Conservation (phyloP, 306 rosid genomes). For the Acacia melanoxylon region DNA sequence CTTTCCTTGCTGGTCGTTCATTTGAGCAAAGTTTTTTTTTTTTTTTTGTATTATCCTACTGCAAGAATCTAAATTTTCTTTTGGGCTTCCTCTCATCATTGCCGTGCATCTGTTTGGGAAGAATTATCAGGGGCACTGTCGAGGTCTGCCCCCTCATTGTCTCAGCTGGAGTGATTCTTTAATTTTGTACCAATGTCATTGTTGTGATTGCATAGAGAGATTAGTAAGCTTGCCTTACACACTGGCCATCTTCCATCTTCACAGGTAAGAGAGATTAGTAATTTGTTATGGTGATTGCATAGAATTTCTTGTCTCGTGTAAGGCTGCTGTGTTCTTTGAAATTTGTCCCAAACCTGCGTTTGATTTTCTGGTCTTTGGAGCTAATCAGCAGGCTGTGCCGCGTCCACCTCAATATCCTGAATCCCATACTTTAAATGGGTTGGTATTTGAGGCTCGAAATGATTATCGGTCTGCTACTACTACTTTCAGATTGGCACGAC, state of each 20-base stretch:
- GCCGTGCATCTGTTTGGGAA: too few species aligned
- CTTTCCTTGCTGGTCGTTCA: conserved; percentile 7
- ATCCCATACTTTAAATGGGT: conserved; percentile 79
- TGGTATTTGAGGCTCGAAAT: conserved; percentile 76
- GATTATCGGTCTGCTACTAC: conserved; percentile 75
- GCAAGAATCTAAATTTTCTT: conserved; percentile 16
- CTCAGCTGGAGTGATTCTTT: neutral
- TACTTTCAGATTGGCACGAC: conserved; percentile 72
- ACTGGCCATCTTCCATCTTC: conserved; percentile 82
- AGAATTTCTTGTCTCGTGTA: conserved; percentile 27
- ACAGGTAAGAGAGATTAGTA: conserved; percentile 47
- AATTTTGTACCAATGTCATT: neutral
- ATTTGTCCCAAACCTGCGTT: conserved; percentile 28
- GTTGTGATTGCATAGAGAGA: conserved; percentile 52
- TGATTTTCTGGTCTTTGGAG: conserved; percentile 69
- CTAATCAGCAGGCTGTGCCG: conserved; percentile 88
- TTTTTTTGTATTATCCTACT: neutral
- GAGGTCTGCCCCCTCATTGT: conserved; percentile 1
- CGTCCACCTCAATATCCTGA: conserved; percentile 86
- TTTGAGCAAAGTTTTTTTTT: neutral
- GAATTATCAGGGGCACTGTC: too few species aligned
- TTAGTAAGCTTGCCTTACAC: conserved; percentile 78
- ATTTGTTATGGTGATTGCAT: conserved; percentile 18
- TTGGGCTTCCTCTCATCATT: neutral
- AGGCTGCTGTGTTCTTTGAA: conserved; percentile 7